Percentiles rank a stretch among this genome's conserved stretches.
Conservation (phyloP, 2,329 filamentous ascomycete genomes). For the Aureobasidium melanogenum region DNA sequence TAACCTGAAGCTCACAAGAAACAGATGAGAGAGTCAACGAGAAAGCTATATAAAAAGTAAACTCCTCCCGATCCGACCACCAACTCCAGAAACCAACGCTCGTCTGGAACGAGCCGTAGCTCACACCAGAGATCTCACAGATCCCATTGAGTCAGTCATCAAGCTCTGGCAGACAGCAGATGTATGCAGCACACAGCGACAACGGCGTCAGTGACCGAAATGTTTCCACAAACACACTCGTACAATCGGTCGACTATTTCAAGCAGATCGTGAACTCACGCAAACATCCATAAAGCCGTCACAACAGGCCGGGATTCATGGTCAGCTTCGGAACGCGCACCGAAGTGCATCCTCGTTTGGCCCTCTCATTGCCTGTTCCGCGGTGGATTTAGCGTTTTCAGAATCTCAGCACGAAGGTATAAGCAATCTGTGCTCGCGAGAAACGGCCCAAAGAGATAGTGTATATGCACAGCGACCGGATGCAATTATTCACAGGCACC, state of each 20-base stretch:
- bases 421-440: background rate
- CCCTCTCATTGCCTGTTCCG: background rate
- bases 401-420: background rate
- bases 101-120: too few relatives aligned
- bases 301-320: background rate
- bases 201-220: background rate
- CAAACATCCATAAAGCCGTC: background rate
- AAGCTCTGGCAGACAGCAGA: background rate
- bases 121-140: too few relatives aligned
- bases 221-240: background rate
- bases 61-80: too few relatives aligned
- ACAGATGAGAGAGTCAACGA: background rate
- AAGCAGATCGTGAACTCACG: background rate
- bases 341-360: background rate
- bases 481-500: background rate
- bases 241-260: background rate
- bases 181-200: background rate
- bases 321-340: background rate
- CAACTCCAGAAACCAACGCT: too few relatives aligned
- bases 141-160: too few relatives aligned
- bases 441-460: background rate
- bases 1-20: background rate
- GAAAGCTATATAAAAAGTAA: too few relatives aligned
- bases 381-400: background rate
- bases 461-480: background rate